Evolutionary conservation across 352 stramenopile genomes (phyloP).

Genomic region (Phytophthora sansomeana): DNA sequence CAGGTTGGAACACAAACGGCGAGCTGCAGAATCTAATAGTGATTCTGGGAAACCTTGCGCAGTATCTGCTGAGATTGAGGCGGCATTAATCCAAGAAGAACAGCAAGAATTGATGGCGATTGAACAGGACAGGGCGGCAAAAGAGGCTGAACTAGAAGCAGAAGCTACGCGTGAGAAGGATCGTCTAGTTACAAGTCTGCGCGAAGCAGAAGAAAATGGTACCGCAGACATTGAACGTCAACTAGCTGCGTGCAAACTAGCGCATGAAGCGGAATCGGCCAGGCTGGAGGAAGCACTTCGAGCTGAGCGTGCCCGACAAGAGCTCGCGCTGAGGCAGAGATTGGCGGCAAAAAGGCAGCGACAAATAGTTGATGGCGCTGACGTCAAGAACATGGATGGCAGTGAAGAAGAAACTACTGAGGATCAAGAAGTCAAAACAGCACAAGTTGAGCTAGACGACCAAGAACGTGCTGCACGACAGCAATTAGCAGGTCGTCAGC

Average conservation of each 20-base stretch:
- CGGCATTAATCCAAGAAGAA: slow-evolving; percentile 40
- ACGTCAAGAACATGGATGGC: neutral
- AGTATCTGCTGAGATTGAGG: slow-evolving; percentile 16
- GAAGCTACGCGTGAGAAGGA: slow-evolving; percentile 41
- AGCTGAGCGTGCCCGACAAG: slow-evolving; percentile 45
- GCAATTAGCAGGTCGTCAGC: slow-evolving; percentile 32
- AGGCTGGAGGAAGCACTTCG: slow-evolving; percentile 41
- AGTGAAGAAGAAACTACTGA: neutral
- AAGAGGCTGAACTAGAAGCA: slow-evolving; percentile 31
- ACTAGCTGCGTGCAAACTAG: slow-evolving; percentile 42
- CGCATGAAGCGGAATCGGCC: slow-evolving; percentile 37
- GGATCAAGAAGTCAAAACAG: slow-evolving; percentile 12
- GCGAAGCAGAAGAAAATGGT: slow-evolving; percentile 22
- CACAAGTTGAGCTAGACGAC: slow-evolving; percentile 34
- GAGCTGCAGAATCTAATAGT: slow-evolving; percentile 7
- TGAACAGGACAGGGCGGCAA: slow-evolving; percentile 32
- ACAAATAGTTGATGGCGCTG: slow-evolving; percentile 1
- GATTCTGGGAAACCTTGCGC: neutral
- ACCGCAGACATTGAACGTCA: slow-evolving; percentile 47
- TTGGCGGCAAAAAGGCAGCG: slow-evolving; percentile 42
- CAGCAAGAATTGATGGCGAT: slow-evolving; percentile 39
- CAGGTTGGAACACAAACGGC: slow-evolving; percentile 42
- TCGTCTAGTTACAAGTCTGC: slow-evolving; percentile 26
- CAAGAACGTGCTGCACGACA: slow-evolving; percentile 22
- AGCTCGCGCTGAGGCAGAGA: slow-evolving; percentile 50